These are phyloP conservation scores for Picochlorum costavermella DNA, from an alignment of 139 green algal species.

Conservation along the genomic window DNA sequence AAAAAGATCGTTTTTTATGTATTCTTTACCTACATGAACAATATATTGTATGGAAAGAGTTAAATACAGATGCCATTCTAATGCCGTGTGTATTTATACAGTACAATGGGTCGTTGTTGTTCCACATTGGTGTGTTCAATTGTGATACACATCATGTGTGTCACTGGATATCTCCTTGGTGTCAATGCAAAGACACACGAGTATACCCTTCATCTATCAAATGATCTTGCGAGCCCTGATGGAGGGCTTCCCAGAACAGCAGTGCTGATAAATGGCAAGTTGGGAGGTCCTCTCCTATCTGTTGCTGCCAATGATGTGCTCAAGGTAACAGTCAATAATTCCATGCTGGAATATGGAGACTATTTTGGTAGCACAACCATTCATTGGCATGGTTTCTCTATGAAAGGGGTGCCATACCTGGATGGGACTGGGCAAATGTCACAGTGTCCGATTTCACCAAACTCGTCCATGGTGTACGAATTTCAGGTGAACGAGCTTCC, in stretches of 20 bases:
- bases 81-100: too few relatives aligned
- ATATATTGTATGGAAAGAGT: too few relatives aligned
- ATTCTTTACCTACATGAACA: too few relatives aligned
- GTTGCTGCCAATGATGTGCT: background rate
- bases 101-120: too few relatives aligned
- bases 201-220: background rate
- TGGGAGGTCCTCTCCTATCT: background rate
- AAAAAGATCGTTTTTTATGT: too few relatives aligned
- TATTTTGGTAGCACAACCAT: constrained; percentile 18
- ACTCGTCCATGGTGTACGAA: constrained; percentile 5
- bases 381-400: constrained; percentile 21
- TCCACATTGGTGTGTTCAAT: too few relatives aligned
- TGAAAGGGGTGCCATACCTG: constrained; percentile 10
- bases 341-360: background rate
- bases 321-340: background rate
- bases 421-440: constrained; percentile 21
- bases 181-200: background rate
- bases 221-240: background rate
- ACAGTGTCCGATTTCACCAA: constrained; percentile 28
- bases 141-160: too few relatives aligned
- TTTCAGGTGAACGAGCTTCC: background rate
- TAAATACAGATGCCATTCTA: too few relatives aligned
- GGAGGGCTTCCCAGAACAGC: background rate
- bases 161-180: too few relatives aligned
- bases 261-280: constrained; percentile 4